phyloP scores from a whole-genome alignment of 345 rosid genomes.

The Aquilaria sinensis region DNA sequence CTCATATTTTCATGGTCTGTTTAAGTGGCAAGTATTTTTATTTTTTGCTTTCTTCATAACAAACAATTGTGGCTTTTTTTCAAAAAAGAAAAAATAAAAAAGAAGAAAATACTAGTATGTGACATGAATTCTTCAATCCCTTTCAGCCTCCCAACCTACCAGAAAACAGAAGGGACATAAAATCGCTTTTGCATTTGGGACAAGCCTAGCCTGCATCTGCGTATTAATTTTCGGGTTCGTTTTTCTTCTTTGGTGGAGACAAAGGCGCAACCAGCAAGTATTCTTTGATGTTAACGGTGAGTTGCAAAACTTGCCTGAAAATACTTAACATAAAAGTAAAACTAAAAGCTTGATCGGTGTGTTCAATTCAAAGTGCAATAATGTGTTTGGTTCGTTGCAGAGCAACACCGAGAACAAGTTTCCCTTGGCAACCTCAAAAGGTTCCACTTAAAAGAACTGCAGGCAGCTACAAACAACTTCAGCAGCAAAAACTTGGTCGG shows the following conservation, averaged over 20 bases:
- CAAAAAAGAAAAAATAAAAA: no score
- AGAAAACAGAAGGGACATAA: conserved; percentile 45
- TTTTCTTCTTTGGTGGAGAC: conserved; percentile 78
- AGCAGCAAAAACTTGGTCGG: conserved; percentile 84
- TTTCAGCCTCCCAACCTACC: conserved; percentile 41
- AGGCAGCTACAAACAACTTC: conserved; percentile 77
- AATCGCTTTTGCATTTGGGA: conserved; percentile 63
- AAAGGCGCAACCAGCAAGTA: conserved; percentile 69
- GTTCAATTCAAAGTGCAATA: conserved; percentile 1
- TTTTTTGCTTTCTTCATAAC: background rate
- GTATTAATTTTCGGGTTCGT: conserved; percentile 55
- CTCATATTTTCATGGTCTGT: background rate
- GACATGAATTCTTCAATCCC: conserved; percentile 10
- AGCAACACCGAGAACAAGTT: conserved; percentile 55
- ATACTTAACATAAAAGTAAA: background rate
- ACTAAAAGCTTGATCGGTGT: background rate
- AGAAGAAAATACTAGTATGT: conserved; percentile 1
- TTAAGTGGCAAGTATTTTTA: background rate
- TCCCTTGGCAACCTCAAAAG: conserved; percentile 79
- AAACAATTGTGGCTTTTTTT: no score
- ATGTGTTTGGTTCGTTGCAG: conserved; percentile 32
- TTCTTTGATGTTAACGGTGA: conserved; percentile 88
- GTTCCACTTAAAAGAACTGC: conserved; percentile 87
- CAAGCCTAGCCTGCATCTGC: conserved; percentile 61
- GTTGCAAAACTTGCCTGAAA: conserved; percentile 1